Percentiles rank a stretch among this genome's conserved stretches.
Evolutionary conservation across 2,329 filamentous ascomycete genomes (phyloP).

Genomic region (Colletotrichum spinosum): DNA sequence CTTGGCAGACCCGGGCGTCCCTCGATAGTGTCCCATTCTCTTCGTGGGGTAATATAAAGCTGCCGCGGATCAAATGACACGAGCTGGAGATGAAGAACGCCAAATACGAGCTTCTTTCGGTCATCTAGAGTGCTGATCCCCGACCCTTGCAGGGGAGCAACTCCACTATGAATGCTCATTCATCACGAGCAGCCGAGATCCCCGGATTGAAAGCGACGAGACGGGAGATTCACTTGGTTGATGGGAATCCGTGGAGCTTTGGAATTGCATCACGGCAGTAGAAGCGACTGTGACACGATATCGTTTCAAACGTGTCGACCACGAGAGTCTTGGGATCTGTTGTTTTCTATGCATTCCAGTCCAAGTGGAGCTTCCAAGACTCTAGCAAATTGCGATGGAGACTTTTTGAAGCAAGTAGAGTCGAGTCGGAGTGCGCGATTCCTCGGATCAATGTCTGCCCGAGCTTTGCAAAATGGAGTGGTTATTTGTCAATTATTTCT

Average conservation of each 20-base stretch:
- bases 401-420: no score
- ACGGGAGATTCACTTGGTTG: not conserved
- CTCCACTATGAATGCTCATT: slow-evolving; percentile 3
- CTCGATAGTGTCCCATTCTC: not conserved
- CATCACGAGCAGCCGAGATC: slow-evolving; percentile 5
- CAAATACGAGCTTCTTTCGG: slow-evolving; percentile 30
- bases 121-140: slow-evolving; percentile 22
- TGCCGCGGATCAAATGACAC: not conserved
- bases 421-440: no score
- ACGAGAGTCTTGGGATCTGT: no score
- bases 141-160: slow-evolving; percentile 13
- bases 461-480: no score
- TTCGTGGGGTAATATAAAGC: not conserved
- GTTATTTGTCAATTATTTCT: no score
- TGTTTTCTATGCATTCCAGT: no score
- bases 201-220: not conserved
- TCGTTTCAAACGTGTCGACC: no score
- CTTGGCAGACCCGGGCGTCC: not conserved
- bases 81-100: slow-evolving; percentile 27
- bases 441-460: no score
- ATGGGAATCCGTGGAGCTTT: not conserved
- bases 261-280: no score
- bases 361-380: no score
- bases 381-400: no score
- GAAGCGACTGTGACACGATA: no score